Percentiles rank a stretch among this genome's conserved stretches.
Conservation (phyloP, 768 basidiomycete species). For the Mycena venus region DNA sequence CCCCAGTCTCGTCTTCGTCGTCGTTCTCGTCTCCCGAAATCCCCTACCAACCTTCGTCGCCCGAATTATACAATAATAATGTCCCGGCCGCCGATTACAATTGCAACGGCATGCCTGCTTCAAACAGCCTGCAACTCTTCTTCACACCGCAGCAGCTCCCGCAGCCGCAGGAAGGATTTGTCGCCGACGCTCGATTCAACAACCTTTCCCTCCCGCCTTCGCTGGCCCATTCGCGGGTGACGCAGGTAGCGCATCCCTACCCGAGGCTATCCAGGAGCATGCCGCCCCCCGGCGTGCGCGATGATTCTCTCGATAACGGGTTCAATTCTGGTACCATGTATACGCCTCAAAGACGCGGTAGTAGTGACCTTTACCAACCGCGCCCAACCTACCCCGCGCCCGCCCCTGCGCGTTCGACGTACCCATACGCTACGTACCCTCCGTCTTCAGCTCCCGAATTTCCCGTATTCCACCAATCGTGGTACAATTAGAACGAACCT, state of each 20-base stretch:
- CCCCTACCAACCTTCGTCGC: background rate
- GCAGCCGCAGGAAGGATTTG: background rate
- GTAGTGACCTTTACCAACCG: background rate
- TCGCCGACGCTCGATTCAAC: background rate
- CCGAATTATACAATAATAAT: background rate
- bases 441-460: background rate
- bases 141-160: background rate
- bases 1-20: background rate
- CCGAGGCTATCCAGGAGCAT: background rate
- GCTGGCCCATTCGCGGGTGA: background rate
- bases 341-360: slow-evolving; percentile 2
- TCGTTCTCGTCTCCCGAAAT: background rate
- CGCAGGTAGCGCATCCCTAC: background rate
- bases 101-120: background rate
- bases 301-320: background rate
- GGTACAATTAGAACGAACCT: background rate
- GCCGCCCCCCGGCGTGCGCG: background rate
- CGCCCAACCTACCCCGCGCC: background rate
- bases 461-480: background rate
- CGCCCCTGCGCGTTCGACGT: background rate
- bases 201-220: background rate
- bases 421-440: background rate
- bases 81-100: background rate
- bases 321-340: background rate
- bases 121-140: background rate